Conservation (phyloP, 768 basidiomycete genomes). For the Kwoniella sp. region DNA sequence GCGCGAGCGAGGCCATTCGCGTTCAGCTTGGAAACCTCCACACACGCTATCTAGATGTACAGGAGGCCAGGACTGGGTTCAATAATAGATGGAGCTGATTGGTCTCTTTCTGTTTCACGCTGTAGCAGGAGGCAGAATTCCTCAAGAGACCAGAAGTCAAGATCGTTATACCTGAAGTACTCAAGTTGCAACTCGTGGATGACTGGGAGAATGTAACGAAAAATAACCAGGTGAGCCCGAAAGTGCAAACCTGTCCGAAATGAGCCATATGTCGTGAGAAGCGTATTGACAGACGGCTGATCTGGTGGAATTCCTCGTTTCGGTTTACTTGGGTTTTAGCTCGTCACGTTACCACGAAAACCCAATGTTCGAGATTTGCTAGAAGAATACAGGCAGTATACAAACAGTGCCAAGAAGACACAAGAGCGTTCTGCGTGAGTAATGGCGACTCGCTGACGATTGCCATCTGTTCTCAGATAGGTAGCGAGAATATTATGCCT, state of each 20-base stretch:
- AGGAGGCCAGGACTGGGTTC: too few relatives aligned
- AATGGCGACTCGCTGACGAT: not conserved
- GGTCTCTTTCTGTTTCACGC: too few relatives aligned
- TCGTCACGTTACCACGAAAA: slow-evolving; percentile 76
- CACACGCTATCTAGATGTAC: too few relatives aligned
- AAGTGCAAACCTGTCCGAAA: not conserved
- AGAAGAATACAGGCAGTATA: slow-evolving; percentile 71
- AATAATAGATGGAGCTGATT: too few relatives aligned
- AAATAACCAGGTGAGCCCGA: slow-evolving; percentile 71
- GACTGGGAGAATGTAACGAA: slow-evolving; percentile 99
- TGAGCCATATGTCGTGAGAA: not conserved
- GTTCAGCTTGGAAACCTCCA: too few relatives aligned
- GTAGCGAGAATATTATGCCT: too few relatives aligned
- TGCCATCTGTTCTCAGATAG: too few relatives aligned
- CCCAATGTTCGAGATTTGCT: slow-evolving; percentile 79
- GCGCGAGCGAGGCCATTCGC: too few relatives aligned
- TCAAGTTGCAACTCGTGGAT: slow-evolving; percentile 87
- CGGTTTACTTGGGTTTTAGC: slow-evolving; percentile 58
- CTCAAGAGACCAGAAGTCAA: slow-evolving; percentile 84
- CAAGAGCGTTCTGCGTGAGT: slow-evolving; percentile 48
- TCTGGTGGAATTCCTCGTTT: not conserved
- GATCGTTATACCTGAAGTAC: slow-evolving; percentile 80
- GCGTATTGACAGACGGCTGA: too few relatives aligned
- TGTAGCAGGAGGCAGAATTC: slow-evolving; percentile 75
- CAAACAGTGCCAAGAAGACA: slow-evolving; percentile 40